These are phyloP conservation scores for Lasiodiplodia theobromae DNA, from an alignment of 2,329 filamentous ascomycete species.

Conservation along the genomic window DNA sequence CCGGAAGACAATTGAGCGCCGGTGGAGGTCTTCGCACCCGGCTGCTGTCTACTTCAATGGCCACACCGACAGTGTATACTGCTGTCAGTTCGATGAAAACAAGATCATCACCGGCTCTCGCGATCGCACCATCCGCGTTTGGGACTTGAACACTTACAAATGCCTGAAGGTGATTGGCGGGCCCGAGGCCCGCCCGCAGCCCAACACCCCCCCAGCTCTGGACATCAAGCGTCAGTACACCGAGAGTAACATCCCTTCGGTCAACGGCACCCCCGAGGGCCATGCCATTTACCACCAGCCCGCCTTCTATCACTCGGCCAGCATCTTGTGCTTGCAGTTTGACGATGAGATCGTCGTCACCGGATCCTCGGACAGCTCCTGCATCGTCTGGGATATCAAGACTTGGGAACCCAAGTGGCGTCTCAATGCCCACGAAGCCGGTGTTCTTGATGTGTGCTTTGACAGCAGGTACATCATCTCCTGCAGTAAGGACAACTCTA, in stretches of 20 bases:
- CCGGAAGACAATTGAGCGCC: conserved; percentile 74
- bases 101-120: conserved; percentile 98
- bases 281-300: conserved; percentile 56
- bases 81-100: conserved; percentile 95
- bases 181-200: conserved; percentile 65
- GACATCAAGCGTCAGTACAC: conserved; percentile 52
- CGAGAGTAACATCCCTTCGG: conserved; percentile 47
- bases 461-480: conserved; percentile 93
- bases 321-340: conserved; percentile 93
- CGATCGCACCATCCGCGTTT: conserved; percentile 93
- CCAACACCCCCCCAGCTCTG: conserved; percentile 56
- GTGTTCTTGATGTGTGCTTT: conserved; percentile 92
- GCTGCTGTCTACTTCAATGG: conserved; percentile 89
- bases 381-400: conserved; percentile 88
- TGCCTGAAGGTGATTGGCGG: conserved; percentile 86
- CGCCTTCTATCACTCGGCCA: conserved; percentile 78
- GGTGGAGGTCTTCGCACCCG: conserved; percentile 82
- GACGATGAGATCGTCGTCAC: conserved; percentile 93
- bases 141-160: conserved; percentile 89
- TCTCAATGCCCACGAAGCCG: conserved; percentile 79
- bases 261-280: conserved; percentile 56
- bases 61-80: conserved; percentile 96
- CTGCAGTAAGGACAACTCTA: conserved; percentile 93
- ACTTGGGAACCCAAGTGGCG: conserved; percentile 82
- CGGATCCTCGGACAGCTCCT: conserved; percentile 89